Evolutionary conservation across 2,329 filamentous ascomycete species (phyloP).

Genomic region (Aspergillus pseudonomiae): DNA sequence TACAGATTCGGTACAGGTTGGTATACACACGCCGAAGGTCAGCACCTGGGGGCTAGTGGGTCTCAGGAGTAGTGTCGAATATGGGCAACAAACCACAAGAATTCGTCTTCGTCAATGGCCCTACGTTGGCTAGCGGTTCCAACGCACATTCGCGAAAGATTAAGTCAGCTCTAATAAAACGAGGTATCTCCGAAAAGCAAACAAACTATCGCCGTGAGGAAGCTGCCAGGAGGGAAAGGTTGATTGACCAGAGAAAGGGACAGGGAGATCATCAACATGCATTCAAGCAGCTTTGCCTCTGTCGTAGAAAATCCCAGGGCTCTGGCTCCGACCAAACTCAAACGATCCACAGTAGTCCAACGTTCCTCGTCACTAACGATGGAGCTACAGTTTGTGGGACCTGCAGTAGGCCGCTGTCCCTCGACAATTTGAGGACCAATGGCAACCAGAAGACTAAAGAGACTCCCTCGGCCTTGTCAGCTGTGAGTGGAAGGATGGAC

Average conservation of each 20-base stretch:
- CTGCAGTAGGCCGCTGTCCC: neutral
- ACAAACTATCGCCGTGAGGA: slow-evolving; percentile 1
- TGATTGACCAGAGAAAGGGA: neutral
- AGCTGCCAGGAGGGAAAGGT: neutral
- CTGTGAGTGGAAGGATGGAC: neutral
- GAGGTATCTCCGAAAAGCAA: neutral
- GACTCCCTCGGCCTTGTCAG: neutral
- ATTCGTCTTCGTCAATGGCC: neutral
- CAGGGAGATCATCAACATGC: neutral
- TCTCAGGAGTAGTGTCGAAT: neutral
- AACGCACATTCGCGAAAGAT: neutral
- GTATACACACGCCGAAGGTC: neutral
- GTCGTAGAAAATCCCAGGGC: neutral
- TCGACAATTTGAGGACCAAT: neutral
- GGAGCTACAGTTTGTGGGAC: neutral
- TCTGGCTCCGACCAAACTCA: neutral
- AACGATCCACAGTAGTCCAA: neutral
- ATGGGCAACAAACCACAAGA: neutral
- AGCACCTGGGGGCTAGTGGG: neutral
- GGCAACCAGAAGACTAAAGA: neutral
- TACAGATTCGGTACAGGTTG: neutral
- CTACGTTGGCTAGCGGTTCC: neutral
- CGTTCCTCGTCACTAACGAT: neutral
- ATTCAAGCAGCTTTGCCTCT: neutral
- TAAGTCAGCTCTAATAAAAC: neutral